Base-by-base conservation (phyloP, 1,284 basidiomycete species). In the Austropuccinia psidii region DNA sequence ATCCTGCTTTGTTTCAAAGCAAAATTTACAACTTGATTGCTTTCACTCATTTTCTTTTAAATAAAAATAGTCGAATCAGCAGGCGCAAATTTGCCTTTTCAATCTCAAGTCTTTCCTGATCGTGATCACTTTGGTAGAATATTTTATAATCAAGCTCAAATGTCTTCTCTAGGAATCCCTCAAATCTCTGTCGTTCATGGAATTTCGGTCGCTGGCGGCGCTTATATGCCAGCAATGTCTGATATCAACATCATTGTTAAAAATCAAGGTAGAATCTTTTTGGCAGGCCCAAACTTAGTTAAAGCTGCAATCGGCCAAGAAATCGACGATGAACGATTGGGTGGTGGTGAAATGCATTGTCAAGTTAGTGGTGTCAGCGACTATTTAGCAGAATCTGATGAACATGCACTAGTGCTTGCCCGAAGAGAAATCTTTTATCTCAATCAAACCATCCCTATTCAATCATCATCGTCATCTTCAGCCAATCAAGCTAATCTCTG, bases 61-160 rank as follows among this genome's bases (percentile, higher is more conserved):
- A 60, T 41, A n/a, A n/a, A n/a, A n/a, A n/a, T 77, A 90, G 93
- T 95, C 76, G 93, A 96, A 82, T 93, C 90, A 33, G 93, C 93
- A 74, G 93, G 93, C 58, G 93, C 93, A 21, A 92, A 93, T 0
- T 83, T 97, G 55, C 93, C 93, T 0, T 87, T 91, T 81, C 93
- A 97, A 83, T 90, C 93, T 1, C 90, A 85, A 84, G 85, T 88
- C 6, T 93, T 92, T 80, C 90, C 90, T 9, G 91, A 93, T 82
- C 89, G 87, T 79, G 89, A 95, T 78, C 92, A 97, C 81, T 97
- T 97, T 79, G 93, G 93, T 9, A 86, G 93, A 15, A 96, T 97
- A 80, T 97, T 97, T 82, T 96, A 93, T 81, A 96, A 97, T 79
- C 96, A 95, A 91, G 92, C 89, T 0, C 90, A 91, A 83, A 88